Conservation (phyloP, 805 yeast genomes). For the Vanderwaltozyma polyspora region DNA sequence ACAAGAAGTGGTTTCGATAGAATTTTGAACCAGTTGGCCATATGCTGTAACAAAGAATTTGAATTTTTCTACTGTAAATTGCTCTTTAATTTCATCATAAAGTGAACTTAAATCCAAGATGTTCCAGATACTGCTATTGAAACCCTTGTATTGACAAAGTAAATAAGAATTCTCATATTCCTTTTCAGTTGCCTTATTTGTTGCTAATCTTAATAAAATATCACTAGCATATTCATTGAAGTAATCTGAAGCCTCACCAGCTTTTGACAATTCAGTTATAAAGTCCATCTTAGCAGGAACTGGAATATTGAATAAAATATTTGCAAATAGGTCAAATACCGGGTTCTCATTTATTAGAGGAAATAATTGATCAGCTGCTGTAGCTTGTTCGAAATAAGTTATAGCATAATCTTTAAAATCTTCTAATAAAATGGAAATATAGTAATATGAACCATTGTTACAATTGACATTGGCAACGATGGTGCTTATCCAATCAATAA, state of each 20-base stretch:
- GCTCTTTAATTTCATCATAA: conserved; percentile 6
- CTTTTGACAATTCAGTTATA: conserved; percentile 21
- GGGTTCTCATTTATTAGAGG: conserved; percentile 4
- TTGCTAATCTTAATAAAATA: background rate
- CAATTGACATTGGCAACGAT: conserved; percentile 31
- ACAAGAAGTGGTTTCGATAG: conserved; percentile 2
- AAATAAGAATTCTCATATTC: conserved; percentile 15
- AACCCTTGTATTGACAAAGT: conserved; percentile 9
- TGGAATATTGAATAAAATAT: conserved; percentile 15
- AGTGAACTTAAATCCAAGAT: conserved; percentile 10
- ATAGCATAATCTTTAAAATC: conserved; percentile 31
- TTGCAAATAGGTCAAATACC: conserved; percentile 17
- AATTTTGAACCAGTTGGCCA: conserved; percentile 7
- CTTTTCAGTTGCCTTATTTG: background rate
- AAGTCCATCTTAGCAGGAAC: conserved; percentile 10
- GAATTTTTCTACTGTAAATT: conserved; percentile 19
- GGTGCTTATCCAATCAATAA: conserved; percentile 23
- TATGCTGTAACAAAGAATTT: conserved; percentile 21
- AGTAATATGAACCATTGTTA: conserved; percentile 15
- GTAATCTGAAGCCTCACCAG: conserved; percentile 6
- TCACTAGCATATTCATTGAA: background rate
- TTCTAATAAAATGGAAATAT: conserved; percentile 26
- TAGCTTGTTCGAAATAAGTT: conserved; percentile 26
- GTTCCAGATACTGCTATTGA: conserved; percentile 20
- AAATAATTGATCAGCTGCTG: conserved; percentile 1